These are phyloP conservation scores for Beta corolliflora DNA, from an alignment of 179 eudicot genomes.

Conservation along the genomic window DNA sequence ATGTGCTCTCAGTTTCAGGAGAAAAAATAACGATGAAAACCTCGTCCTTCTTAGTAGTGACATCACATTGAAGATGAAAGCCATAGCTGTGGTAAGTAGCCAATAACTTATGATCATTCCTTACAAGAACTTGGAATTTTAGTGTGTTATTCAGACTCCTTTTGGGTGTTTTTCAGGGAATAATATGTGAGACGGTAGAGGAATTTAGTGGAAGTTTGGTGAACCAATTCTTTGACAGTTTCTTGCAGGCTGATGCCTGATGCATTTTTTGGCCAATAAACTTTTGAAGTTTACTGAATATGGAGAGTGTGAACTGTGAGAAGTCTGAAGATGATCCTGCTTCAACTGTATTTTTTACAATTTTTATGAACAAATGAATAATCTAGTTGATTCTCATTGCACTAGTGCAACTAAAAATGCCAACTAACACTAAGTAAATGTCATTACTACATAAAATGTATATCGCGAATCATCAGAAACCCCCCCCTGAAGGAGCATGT, in stretches of 20 bases:
- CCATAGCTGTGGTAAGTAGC: constrained; percentile 80
- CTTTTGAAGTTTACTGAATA: constrained; percentile 47
- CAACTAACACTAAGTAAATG: too few species aligned
- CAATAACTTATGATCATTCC: neutral
- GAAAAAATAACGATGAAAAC: constrained; percentile 49
- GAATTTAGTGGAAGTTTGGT: constrained; percentile 67
- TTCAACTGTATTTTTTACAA: constrained; percentile 33
- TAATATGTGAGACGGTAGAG: constrained; percentile 72
- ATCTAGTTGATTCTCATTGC: too few species aligned
- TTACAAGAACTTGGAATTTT: too few species aligned
- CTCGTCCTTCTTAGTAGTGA: constrained; percentile 79
- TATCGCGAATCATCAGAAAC: too few species aligned
- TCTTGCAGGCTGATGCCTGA: constrained; percentile 82
- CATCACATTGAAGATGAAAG: constrained; percentile 71
- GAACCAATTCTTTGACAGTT: constrained; percentile 85
- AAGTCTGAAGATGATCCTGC: constrained; percentile 76
- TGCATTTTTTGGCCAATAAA: constrained; percentile 54
- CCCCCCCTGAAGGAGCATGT: too few species aligned
- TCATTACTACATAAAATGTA: too few species aligned
- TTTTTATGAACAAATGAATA: too few species aligned
- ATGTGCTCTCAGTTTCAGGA: constrained; percentile 60
- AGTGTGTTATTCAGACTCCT: too few species aligned
- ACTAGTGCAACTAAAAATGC: too few species aligned
- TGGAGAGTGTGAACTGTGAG: constrained; percentile 39
- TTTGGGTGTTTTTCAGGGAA: constrained; percentile 46